Evolutionary conservation across 2,329 filamentous ascomycete genomes (phyloP), one percentile per base, ranked within the genome.

Genomic region (Hymenotorrendiella dingleyae): DNA sequence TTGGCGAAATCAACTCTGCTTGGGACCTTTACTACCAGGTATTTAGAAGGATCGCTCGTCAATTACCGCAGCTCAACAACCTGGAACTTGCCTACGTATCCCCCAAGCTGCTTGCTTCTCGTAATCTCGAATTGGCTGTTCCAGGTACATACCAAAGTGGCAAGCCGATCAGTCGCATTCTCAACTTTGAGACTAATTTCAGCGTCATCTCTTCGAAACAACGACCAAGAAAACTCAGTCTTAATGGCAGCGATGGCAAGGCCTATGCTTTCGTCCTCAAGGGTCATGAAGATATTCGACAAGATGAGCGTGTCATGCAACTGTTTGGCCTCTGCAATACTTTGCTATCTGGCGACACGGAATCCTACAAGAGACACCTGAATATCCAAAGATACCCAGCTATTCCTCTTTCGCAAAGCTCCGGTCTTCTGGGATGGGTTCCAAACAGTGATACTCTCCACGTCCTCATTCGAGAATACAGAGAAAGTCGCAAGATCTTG

Each of bases 11-110:
- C 34, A 98, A 97, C 60, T 89, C 95, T 65, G 93, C 93, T 6
- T 99, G 93, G 93, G 94, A 99, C 65, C 77, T 98, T 11, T 99
- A 99, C 67, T 98, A 98, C 66, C 89, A 94, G 53, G 93, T 97
- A 1, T 98, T 98, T 79, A 82, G 90, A 48, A 86, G 94, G 61
- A 97, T 99, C 61, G 86, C 85, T 36, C 80, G 91, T 49, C 94
- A 99, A 65, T 69, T 98, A 36, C 90, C 89, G 3, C 93, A 97
- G 57, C 77, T 98, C 52, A 94, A 89, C 55, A 87, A 83, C 41
- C 75, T 99, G 30, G 94, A 98, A 65, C 72, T 99, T 55, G 88
- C 94, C 50, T 98, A 98, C 64, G 94, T 95, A 56, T 98, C 91
- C 14, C 94, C 94, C 3, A 93, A 91, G 62, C 75, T 99, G 34